These are phyloP conservation scores for Aspergillus sclerotioniger DNA, from an alignment of 495 filamentous ascomycete species.

Conservation along the genomic window DNA sequence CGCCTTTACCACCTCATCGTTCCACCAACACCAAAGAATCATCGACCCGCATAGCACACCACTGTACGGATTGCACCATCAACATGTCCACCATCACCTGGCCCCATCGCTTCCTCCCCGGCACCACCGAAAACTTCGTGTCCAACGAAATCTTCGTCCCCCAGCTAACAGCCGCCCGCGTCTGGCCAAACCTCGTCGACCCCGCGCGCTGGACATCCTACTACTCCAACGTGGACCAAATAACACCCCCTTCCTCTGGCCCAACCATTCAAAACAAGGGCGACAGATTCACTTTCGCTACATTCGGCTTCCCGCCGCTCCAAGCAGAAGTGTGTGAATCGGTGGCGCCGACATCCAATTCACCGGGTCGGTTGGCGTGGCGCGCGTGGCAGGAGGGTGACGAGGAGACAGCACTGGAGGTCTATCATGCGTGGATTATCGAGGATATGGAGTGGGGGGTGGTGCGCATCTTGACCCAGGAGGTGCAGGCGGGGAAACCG, in stretches of 20 bases:
- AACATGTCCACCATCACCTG: conserved; percentile 6
- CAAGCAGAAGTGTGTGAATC: conserved; percentile 8
- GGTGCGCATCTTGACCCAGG: conserved; percentile 14
- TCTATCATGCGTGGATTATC: conserved; percentile 19
- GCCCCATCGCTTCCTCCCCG: conserved; percentile 17
- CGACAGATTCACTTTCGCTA: conserved; percentile 13
- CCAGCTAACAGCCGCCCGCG: conserved; percentile 1
- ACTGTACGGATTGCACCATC: too few relatives aligned
- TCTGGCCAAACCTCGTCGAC: conserved; percentile 9
- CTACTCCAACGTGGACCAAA: conserved; percentile 16
- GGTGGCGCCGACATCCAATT: conserved; percentile 8
- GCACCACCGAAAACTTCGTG: conserved; percentile 21
- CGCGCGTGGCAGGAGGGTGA: conserved; percentile 17
- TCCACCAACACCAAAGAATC: too few relatives aligned
- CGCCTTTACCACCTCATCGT: too few relatives aligned
- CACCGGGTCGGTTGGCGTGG: conserved; percentile 13
- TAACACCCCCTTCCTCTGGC: conserved; percentile 11
- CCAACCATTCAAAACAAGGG: background rate
- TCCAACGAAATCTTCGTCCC: conserved; percentile 19
- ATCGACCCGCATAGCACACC: too few relatives aligned
- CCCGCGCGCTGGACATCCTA: conserved; percentile 13
- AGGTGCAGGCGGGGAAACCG: conserved; percentile 16
- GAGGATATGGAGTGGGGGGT: conserved; percentile 10
- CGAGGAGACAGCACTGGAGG: conserved; percentile 9
- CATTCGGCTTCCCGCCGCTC: conserved; percentile 17